phyloP scores from a whole-genome alignment of 2,329 filamentous ascomycete genomes.

The Lasiodiplodia sp. region DNA sequence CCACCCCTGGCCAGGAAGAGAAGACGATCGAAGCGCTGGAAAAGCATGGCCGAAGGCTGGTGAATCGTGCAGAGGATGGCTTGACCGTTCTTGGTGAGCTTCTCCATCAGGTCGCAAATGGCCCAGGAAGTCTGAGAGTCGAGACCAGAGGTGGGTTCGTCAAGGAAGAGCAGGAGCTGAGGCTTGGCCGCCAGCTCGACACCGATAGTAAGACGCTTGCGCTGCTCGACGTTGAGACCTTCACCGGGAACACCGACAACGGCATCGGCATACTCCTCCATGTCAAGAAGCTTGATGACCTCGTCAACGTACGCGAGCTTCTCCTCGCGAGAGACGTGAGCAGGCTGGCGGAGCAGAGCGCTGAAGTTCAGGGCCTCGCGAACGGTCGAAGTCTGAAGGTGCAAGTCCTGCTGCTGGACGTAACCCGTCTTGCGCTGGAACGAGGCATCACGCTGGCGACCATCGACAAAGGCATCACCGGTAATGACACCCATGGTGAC shows the following conservation, averaged over 20 bases:
- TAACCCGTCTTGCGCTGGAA: conserved; percentile 91
- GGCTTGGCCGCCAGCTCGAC: conserved; percentile 62
- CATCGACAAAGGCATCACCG: conserved; percentile 82
- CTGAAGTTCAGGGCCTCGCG: conserved; percentile 83
- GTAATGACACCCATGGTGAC: conserved; percentile 83
- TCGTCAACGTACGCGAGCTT: conserved; percentile 86
- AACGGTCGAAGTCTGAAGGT: conserved; percentile 79
- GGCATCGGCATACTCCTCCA: conserved; percentile 85
- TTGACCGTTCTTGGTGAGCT: conserved; percentile 62
- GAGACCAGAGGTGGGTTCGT: conserved; percentile 76
- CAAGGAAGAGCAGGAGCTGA: conserved; percentile 72
- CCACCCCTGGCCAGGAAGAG: conserved; percentile 77
- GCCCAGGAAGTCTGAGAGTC: conserved; percentile 55
- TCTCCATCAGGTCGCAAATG: conserved; percentile 33
- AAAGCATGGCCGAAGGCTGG: conserved; percentile 87
- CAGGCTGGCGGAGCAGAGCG: conserved; percentile 79
- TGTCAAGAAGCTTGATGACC: conserved; percentile 84
- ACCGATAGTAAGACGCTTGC: conserved; percentile 68
- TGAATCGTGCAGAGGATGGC: conserved; percentile 71
- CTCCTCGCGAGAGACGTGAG: conserved; percentile 69
- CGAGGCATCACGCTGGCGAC: conserved; percentile 71
- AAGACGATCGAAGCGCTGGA: conserved; percentile 82
- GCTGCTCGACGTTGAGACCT: conserved; percentile 66
- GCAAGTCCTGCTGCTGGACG: conserved; percentile 87
- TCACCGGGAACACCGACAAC: conserved; percentile 86